Evolutionary conservation across 768 basidiomycete genomes (phyloP), one percentile per base, ranked within the genome.

Genomic region (Crepidotus variabilis): DNA sequence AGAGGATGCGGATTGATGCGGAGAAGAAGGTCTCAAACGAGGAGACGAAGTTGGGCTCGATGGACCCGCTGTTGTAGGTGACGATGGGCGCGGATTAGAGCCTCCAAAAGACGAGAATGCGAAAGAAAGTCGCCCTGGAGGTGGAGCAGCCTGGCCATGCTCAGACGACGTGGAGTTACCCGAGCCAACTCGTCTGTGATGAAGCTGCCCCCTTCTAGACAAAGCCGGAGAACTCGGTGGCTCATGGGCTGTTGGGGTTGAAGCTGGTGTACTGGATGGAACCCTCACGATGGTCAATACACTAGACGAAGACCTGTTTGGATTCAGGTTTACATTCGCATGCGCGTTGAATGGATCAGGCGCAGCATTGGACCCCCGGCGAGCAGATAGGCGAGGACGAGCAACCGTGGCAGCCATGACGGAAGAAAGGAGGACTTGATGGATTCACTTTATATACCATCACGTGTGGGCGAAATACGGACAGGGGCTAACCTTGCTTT

Each of bases 231-330:
- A 68, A 67, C 73, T 56, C 74, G 69, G 49, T 69, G 64, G 43
- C 59, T 52, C 16, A 57, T 55, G 18, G 63, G 59, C 53, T 20
- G 39, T 20, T 3, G 73, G 65, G 59, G 67, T 65, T 49, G 68
- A 62, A 20, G 64, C 65, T 21, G 63, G 65, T 54, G 64, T 66
- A 35, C 62, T 67, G 28, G 57, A 63, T 59, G 65, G 70, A 51
- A 90, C 84, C 54, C 87, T 86, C 22, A 91, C 86, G 71, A 92
- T 92, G 51, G 88, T 90, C 39, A 92, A 75, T 2, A 75, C 83
- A 69, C 81, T 85, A 22, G 82, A 84, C 0, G 84, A 79, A 1
- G 81, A 76, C 57, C 85, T 75, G 55, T 74, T 72, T 2, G 80
- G 79, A 65, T 82, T 78, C 55, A 77, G 66, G 61, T 84, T 85